A percentile compares a stretch with the other conserved stretches of the same genome.
phyloP scores from a whole-genome alignment of 352 stramenopile species.

The Thalassiosira oceanica region DNA sequence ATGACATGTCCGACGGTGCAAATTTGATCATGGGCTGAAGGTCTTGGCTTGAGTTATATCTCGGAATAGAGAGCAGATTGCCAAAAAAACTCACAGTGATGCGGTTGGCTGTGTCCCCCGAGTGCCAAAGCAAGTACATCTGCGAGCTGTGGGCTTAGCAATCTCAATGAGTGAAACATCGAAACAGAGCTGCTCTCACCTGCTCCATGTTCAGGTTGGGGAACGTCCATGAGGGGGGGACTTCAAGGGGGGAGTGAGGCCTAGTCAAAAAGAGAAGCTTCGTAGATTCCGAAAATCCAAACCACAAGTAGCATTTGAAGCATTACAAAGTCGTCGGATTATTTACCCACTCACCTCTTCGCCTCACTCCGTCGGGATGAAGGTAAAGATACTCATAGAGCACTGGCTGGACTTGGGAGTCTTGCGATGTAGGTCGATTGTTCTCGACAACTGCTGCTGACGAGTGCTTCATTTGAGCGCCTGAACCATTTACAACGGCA shows the following conservation, averaged over 20 bases:
- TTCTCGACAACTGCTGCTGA: not conserved
- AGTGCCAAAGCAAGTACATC: slow-evolving; percentile 31
- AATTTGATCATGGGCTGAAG: slow-evolving; percentile 27
- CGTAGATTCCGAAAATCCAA: too few species aligned
- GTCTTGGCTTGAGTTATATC: too few species aligned
- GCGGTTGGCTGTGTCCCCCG: slow-evolving; percentile 12
- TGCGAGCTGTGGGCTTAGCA: too few species aligned
- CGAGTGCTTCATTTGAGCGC: not conserved
- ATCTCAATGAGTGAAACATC: too few species aligned
- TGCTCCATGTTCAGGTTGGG: slow-evolving; percentile 7
- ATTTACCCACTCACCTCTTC: not conserved
- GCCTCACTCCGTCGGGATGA: slow-evolving; percentile 1
- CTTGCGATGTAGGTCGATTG: not conserved
- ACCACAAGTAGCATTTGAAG: too few species aligned
- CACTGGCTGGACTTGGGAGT: not conserved
- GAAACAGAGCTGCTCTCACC: too few species aligned
- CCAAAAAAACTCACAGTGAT: too few species aligned
- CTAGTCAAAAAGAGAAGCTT: not conserved
- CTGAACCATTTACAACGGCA: not conserved
- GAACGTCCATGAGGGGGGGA: slow-evolving; percentile 18
- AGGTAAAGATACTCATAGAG: slow-evolving; percentile 10
- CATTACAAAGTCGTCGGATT: not conserved
- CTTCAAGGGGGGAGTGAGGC: too few species aligned
- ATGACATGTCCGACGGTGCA: slow-evolving; percentile 6
- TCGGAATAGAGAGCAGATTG: too few species aligned